Conservation (phyloP, 2,329 filamentous ascomycete species). For the Fusarium coffeatum region DNA sequence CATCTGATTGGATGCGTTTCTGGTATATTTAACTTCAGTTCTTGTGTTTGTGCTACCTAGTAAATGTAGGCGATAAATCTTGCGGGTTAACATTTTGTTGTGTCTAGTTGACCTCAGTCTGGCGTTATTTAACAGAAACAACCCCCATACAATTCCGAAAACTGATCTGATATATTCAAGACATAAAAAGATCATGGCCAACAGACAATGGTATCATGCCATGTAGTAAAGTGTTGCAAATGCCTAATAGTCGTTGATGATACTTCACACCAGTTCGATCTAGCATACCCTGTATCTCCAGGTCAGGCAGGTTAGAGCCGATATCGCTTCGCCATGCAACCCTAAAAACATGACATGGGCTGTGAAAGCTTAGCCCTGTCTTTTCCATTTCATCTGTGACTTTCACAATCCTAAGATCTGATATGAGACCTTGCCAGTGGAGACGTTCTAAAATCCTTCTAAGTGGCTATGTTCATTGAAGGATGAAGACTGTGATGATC, state of each 20-base stretch:
- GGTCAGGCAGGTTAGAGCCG: not conserved
- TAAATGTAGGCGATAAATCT: not conserved
- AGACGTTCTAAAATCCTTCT: not conserved
- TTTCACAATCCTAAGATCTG: not conserved
- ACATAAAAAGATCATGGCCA: not conserved
- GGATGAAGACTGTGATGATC: not conserved
- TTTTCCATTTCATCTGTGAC: not conserved
- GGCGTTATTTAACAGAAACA: not conserved
- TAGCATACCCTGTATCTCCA: not conserved
- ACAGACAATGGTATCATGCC: not conserved
- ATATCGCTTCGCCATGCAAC: not conserved
- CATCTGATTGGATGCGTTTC: not conserved
- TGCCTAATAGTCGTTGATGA: not conserved
- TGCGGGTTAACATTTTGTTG: not conserved
- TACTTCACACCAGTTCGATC: not conserved
- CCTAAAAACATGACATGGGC: not conserved
- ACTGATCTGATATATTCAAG: not conserved
- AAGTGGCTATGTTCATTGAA: constrained; percentile 14
- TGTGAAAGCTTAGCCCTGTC: not conserved
- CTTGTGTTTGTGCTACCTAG: not conserved
- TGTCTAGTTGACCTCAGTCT: not conserved
- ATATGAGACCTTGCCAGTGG: not conserved
- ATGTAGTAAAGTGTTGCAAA: not conserved
- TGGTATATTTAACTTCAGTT: not conserved
- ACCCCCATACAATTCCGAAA: not conserved